These are phyloP conservation scores for Colletotrichum sp. DNA, from an alignment of 2,329 filamentous ascomycete genomes.

Conservation along the genomic window DNA sequence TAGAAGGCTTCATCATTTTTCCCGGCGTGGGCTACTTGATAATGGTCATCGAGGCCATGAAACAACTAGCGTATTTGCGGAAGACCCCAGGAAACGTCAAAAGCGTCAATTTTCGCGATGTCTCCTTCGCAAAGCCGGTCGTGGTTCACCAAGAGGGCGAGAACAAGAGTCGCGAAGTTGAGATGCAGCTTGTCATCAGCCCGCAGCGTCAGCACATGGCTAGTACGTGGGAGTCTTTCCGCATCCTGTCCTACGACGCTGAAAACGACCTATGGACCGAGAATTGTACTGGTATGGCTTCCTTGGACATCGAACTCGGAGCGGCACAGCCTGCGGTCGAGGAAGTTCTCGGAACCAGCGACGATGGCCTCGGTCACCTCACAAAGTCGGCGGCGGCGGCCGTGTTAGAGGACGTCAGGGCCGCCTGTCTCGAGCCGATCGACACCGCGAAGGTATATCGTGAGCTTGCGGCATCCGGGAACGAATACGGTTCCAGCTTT, in stretches of 20 bases:
- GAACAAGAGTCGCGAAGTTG: background rate
- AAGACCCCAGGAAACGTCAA: background rate
- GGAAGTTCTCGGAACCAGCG: background rate
- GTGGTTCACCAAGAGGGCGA: background rate
- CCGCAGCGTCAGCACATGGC: background rate
- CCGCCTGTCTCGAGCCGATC: too few relatives aligned
- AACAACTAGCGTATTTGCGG: constrained; percentile 24
- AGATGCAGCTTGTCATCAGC: constrained; percentile 18
- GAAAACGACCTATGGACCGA: constrained; percentile 18
- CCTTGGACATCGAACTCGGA: background rate
- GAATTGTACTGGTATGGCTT: constrained; percentile 22
- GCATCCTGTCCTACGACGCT: constrained; percentile 31
- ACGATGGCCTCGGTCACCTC: background rate
- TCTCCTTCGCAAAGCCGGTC: constrained; percentile 16
- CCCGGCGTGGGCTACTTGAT: constrained; percentile 48
- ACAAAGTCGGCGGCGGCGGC: too few relatives aligned
- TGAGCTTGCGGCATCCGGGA: background rate
- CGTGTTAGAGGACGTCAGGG: too few relatives aligned
- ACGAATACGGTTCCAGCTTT: background rate
- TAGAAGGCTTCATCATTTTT: constrained; percentile 52
- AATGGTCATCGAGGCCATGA: constrained; percentile 40
- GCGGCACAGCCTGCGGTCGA: background rate
- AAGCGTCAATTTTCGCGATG: constrained; percentile 18
- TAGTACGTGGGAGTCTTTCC: constrained; percentile 32
- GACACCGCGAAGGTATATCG: too few relatives aligned